These are phyloP conservation scores for Aureobasidium sp. DNA, from an alignment of 2,329 filamentous ascomycete genomes.

Conservation along the genomic window DNA sequence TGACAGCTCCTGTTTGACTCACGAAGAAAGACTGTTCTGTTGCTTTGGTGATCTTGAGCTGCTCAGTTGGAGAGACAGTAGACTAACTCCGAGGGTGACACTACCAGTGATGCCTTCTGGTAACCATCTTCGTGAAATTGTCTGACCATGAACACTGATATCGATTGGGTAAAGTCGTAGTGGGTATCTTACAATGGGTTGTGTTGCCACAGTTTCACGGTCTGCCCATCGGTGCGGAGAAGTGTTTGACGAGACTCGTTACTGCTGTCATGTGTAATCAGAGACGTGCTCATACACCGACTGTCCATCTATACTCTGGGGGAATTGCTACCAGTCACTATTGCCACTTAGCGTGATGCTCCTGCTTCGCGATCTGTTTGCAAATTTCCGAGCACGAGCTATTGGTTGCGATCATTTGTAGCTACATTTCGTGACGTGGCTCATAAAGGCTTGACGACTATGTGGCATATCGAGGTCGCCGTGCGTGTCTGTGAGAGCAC, in stretches of 20 bases:
- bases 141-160: too few species aligned
- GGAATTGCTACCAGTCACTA: not conserved
- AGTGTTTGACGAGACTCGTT: not conserved
- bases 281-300: not conserved
- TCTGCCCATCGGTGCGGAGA: not conserved
- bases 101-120: too few species aligned
- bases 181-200: not conserved
- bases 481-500: not conserved
- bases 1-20: too few species aligned
- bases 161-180: not conserved
- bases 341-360: not conserved
- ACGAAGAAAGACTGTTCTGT: too few species aligned
- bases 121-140: too few species aligned
- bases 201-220: not conserved
- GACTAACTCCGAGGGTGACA: too few species aligned
- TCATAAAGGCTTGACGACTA: not conserved
- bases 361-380: not conserved
- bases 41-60: too few species aligned
- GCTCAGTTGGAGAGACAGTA: too few species aligned
- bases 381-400: constrained; percentile 9
- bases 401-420: not conserved
- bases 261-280: not conserved
- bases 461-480: not conserved
- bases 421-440: too few species aligned
- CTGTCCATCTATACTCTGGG: too few species aligned